A percentile compares a stretch with the other conserved stretches of the same genome.
Conservation (phyloP, 1,284 basidiomycete genomes). For the Moesziomyces antarcticus region DNA sequence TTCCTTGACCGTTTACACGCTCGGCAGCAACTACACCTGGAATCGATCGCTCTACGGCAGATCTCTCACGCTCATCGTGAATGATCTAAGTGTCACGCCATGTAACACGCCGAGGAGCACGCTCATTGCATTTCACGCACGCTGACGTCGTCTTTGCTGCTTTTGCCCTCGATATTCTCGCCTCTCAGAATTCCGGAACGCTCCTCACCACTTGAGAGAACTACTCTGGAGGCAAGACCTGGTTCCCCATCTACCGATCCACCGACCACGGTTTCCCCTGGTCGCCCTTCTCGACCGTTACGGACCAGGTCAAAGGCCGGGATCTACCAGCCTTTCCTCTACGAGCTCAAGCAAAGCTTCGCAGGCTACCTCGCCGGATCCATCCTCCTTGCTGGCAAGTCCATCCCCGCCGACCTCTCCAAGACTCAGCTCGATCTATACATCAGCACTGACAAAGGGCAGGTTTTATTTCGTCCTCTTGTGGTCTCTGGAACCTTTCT, state of each 20-base stretch:
- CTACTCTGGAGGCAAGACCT: slow-evolving; percentile 24
- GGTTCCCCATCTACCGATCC: slow-evolving; percentile 46
- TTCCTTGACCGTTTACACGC: slow-evolving; percentile 43
- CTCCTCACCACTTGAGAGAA: slow-evolving; percentile 39
- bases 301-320: slow-evolving; percentile 58
- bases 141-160: background rate
- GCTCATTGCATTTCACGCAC: background rate
- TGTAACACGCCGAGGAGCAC: background rate
- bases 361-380: slow-evolving; percentile 64
- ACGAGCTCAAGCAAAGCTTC: slow-evolving; percentile 58
- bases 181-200: slow-evolving; percentile 23
- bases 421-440: slow-evolving; percentile 68
- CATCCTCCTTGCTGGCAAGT: slow-evolving; percentile 63
- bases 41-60: slow-evolving; percentile 35
- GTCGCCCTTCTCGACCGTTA: slow-evolving; percentile 25
- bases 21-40: slow-evolving; percentile 29
- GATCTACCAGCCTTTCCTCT: slow-evolving; percentile 68
- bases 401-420: slow-evolving; percentile 52
- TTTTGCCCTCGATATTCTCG: background rate
- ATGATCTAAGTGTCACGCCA: slow-evolving; percentile 12
- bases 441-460: slow-evolving; percentile 65
- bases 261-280: slow-evolving; percentile 38
- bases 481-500: background rate
- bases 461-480: background rate
- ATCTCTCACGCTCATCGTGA: slow-evolving; percentile 34